These are phyloP conservation scores for Phytophthora meadii DNA, from an alignment of 352 stramenopile species.

Conservation along the genomic window DNA sequence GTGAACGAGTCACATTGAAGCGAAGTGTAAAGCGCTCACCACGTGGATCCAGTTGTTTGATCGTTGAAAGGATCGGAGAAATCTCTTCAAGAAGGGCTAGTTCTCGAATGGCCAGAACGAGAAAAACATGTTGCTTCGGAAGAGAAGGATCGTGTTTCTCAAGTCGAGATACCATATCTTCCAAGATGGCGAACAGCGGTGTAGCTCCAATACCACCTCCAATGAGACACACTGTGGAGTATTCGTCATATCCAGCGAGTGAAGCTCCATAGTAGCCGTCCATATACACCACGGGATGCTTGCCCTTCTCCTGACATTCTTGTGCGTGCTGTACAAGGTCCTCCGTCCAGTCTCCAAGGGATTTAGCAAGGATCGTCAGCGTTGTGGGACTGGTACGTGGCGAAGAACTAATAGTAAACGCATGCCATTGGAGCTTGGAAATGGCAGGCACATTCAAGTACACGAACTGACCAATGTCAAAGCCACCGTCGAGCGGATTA, in stretches of 20 bases:
- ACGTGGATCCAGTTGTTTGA: slow-evolving; percentile 37
- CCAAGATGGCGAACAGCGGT: slow-evolving; percentile 59
- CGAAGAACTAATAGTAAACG: slow-evolving; percentile 66
- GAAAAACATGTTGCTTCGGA: slow-evolving; percentile 39
- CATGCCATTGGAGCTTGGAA: slow-evolving; percentile 68
- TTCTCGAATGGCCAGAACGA: slow-evolving; percentile 53
- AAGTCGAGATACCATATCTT: slow-evolving; percentile 49
- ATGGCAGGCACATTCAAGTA: slow-evolving; percentile 65
- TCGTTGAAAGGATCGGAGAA: slow-evolving; percentile 36
- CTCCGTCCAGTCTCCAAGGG: slow-evolving; percentile 56
- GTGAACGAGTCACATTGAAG: slow-evolving; percentile 43
- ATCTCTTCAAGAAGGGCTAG: slow-evolving; percentile 52
- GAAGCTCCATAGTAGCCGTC: slow-evolving; percentile 66
- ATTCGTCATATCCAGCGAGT: slow-evolving; percentile 49
- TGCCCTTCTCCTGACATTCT: slow-evolving; percentile 30
- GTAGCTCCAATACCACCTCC: slow-evolving; percentile 62
- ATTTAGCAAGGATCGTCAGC: slow-evolving; percentile 61
- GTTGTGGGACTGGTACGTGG: slow-evolving; percentile 37
- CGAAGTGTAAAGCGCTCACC: slow-evolving; percentile 27
- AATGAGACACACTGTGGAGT: slow-evolving; percentile 52
- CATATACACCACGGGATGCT: slow-evolving; percentile 51
- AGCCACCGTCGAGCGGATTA: slow-evolving; percentile 30
- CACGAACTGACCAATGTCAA: slow-evolving; percentile 60
- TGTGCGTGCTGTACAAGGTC: slow-evolving; percentile 48
- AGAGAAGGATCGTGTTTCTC: slow-evolving; percentile 10